Conservation (phyloP, 202 grass and related monocot genomes). For the Panicum virgatum region DNA sequence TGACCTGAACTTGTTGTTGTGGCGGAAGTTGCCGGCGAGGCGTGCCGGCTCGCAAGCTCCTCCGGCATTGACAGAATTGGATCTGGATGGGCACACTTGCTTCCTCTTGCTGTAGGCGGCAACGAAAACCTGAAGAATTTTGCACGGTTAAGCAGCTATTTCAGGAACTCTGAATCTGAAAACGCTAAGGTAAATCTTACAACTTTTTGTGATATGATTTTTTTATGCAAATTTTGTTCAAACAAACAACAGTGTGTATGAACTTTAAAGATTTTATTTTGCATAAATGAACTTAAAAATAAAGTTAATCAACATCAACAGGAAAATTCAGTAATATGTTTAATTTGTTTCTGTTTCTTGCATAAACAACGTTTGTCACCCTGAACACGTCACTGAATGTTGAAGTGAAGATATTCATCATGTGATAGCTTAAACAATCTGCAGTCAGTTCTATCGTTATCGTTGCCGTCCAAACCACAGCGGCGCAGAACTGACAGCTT, state of each 20-base stretch:
- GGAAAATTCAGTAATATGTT: not conserved
- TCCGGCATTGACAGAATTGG: slow-evolving; percentile 22
- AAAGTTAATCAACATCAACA: not conserved
- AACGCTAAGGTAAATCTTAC: not conserved
- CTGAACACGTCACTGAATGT: not conserved
- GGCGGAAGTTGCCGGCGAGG: slow-evolving; percentile 37
- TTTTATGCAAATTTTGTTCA: not conserved
- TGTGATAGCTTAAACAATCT: slow-evolving; percentile 13
- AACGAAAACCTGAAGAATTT: slow-evolving; percentile 77
- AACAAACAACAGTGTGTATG: not conserved
- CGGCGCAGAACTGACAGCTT: slow-evolving; percentile 42
- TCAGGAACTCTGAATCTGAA: not conserved
- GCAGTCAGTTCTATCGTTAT: slow-evolving; percentile 40
- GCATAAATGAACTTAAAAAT: not conserved
- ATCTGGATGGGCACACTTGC: slow-evolving; percentile 74
- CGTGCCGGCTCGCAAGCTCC: slow-evolving; percentile 23
- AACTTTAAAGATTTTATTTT: not conserved
- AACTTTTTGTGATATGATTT: not conserved
- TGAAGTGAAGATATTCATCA: not conserved
- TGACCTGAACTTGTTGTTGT: slow-evolving; percentile 79
- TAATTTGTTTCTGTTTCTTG: not conserved
- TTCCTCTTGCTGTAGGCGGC: slow-evolving; percentile 82
- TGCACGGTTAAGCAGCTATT: not conserved
- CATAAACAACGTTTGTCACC: not conserved
- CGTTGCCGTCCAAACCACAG: slow-evolving; percentile 23